Base-by-base conservation (phyloP, 1,284 basidiomycete species). In the Ustilago xerochloae region DNA sequence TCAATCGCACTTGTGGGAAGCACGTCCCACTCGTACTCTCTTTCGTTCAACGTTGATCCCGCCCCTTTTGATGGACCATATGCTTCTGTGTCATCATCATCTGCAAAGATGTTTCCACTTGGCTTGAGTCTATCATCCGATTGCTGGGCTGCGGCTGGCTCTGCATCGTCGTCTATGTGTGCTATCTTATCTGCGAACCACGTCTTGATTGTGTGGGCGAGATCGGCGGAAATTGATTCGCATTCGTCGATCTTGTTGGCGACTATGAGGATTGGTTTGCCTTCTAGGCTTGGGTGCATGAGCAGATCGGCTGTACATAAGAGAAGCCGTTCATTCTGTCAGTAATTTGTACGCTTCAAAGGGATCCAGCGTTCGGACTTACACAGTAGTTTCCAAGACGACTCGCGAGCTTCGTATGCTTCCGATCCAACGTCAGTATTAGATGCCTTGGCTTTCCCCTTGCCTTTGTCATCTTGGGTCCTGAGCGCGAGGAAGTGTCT, bases 11-110 rank as follows among this genome's bases (percentile, higher is more conserved):
- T 69, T 0, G 62, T 50, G 4, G 63, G 55, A 1, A 69, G 26
- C 26, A 69, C 71, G 18, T 68, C 71, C 71, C 71, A 74, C 20
- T 74, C 71, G 55, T 74, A 69, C 26, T 57, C 61, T 20, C 28
- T 60, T 30, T 54, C 50, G 22, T 43, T 56, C 39, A 61, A n/a
- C 2, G 36, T 55, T 20, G 51, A 53, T 7, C 55, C 54, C 8
- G 68, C 43, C 16, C 45, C 32, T 22, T 54, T 48, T 50, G 56
- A 50, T 28, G 55, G 29, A 6, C 51, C 46, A 12, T 71, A 51
- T 4, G 39, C 38, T 6, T 47, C 38, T 18, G 38, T 41, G 10
- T 60, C 61, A 10, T 72, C 63, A 13, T 66, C 53, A 30, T 67
- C 69, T 20, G 60, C 69, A 59, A 72, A 72, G 10, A 72, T 41